phyloP scores from a whole-genome alignment of 305 asterid genomes.

The Caryopteris hybrid region DNA sequence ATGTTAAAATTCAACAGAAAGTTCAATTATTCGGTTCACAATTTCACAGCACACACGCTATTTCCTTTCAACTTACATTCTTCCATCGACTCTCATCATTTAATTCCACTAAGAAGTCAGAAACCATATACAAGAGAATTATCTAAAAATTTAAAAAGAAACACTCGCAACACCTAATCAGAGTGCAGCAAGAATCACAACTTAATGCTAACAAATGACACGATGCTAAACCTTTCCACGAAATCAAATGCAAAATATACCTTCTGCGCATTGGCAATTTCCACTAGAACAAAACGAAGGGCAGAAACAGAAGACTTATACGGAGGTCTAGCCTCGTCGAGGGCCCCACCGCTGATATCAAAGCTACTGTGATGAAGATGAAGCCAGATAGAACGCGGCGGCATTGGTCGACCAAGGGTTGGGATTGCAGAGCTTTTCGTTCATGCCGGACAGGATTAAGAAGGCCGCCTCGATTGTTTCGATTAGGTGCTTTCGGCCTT shows the following conservation, averaged over 20 bases:
- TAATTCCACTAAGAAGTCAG: not conserved
- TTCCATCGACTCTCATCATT: not conserved
- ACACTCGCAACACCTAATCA: not conserved
- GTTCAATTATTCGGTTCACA: not conserved
- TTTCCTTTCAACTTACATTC: not conserved
- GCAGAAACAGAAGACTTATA: conserved; percentile 62
- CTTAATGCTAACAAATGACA: no score
- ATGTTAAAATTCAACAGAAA: not conserved
- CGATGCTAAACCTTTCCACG: no score
- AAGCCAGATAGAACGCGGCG: conserved; percentile 44
- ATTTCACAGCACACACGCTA: not conserved
- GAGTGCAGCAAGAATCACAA: not conserved
- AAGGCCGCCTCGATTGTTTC: conserved; percentile 65
- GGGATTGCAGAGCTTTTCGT: conserved; percentile 80
- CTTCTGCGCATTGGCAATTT: conserved; percentile 57
- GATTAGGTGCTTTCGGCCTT: conserved; percentile 62
- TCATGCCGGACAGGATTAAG: conserved; percentile 61
- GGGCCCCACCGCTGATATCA: conserved; percentile 76
- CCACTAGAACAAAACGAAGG: conserved; percentile 51
- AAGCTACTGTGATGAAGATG: conserved; percentile 30
- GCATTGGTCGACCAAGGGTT: conserved; percentile 44
- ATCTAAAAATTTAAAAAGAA: no score
- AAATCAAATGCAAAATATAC: conserved; percentile 23
- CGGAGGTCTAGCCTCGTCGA: conserved; percentile 66
- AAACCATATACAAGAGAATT: no score